phyloP scores from a whole-genome alignment of 164 flowering plant genomes.

The Platanus orientalis region DNA sequence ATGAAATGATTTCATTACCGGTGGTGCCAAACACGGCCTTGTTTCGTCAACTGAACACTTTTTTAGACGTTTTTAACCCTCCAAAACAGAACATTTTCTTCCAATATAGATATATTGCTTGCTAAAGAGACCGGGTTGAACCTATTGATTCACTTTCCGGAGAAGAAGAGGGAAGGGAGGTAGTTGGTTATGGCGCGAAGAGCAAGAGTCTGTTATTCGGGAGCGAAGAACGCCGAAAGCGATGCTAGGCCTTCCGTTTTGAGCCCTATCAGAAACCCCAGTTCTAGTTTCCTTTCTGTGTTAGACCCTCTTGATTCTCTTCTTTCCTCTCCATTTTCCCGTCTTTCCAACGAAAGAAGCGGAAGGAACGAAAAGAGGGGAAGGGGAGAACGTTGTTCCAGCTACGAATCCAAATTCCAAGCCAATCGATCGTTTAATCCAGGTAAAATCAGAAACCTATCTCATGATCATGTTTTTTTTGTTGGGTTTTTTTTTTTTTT shows the following conservation, averaged over 20 bases:
- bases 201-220: conserved; percentile 2
- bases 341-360: not conserved
- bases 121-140: no score
- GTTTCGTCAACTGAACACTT: no score
- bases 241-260: not conserved
- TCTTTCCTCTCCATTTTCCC: not conserved
- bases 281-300: not conserved
- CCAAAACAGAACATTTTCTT: no score
- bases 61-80: no score
- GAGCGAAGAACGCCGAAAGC: conserved; percentile 1
- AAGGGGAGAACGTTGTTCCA: not conserved
- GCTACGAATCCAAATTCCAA: no score
- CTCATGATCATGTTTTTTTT: not conserved
- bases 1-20: no score
- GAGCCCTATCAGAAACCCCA: not conserved
- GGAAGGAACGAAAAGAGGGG: not conserved
- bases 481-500: not conserved
- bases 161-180: not conserved
- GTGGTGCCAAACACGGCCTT: no score
- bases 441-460: not conserved
- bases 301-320: not conserved
- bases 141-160: no score
- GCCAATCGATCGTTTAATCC: not conserved
- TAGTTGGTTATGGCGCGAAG: not conserved
- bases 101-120: no score